Evolutionary conservation across 805 yeast genomes (phyloP).

Genomic region (Ogataea ramenticola): DNA sequence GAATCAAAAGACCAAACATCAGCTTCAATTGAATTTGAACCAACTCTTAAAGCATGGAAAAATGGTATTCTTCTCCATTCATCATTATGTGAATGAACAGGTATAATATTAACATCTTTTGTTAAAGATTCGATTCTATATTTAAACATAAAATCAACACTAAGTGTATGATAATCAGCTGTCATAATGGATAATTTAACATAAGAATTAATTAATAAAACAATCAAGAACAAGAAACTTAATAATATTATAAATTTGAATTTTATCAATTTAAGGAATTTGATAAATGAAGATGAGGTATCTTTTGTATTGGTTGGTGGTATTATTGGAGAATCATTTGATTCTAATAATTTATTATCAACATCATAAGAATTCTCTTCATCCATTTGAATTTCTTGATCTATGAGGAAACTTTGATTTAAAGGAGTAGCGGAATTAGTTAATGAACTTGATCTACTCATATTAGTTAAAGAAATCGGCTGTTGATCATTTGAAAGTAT

Average conservation of each 20-base stretch:
- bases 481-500: too few species aligned
- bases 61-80: constrained; percentile 57
- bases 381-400: too few species aligned
- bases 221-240: not conserved
- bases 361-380: too few species aligned
- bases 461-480: too few species aligned
- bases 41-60: constrained; percentile 45
- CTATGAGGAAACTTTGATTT: too few species aligned
- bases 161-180: not conserved
- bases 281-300: not conserved
- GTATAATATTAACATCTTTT: constrained; percentile 19
- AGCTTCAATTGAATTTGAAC: constrained; percentile 57
- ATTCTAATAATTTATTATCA: too few species aligned
- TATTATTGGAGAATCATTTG: too few species aligned
- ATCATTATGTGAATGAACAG: constrained; percentile 64
- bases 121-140: constrained; percentile 12
- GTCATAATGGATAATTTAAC: not conserved
- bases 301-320: too few species aligned
- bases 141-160: not conserved
- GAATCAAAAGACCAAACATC: constrained; percentile 47
- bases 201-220: not conserved
- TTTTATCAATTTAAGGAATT: not conserved
- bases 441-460: too few species aligned
- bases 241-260: not conserved
- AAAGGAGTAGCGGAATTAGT: too few species aligned